Evolutionary conservation across 192 early-diverging fungal genomes (phyloP).

Genomic region (Coemansia sp.): DNA sequence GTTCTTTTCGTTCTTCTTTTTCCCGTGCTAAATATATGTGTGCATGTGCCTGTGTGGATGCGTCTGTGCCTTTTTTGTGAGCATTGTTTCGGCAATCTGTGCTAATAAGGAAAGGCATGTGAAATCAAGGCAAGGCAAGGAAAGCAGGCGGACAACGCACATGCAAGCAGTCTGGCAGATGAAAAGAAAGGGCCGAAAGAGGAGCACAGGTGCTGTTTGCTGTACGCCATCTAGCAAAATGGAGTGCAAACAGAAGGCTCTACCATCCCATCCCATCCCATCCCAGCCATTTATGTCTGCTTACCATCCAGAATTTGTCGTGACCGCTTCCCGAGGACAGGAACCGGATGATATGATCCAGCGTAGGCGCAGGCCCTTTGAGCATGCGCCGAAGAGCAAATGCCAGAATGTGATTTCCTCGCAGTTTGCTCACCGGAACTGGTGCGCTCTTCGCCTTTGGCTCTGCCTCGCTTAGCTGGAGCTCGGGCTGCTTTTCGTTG

Average conservation of each 20-base stretch:
- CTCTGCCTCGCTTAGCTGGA: not conserved
- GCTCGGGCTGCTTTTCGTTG: constrained; percentile 2
- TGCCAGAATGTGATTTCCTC: constrained; percentile 40
- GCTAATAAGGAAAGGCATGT: not conserved
- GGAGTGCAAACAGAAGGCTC: not conserved
- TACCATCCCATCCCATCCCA: not conserved
- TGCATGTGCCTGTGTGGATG: not conserved
- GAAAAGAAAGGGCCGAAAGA: not conserved
- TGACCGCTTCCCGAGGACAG: constrained; percentile 60
- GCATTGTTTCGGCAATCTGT: not conserved
- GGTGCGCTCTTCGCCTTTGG: not conserved
- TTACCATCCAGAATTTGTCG: constrained; percentile 71
- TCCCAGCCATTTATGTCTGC: not conserved
- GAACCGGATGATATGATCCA: constrained; percentile 64
- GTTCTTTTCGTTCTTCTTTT: no score
- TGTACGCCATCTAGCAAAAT: no score
- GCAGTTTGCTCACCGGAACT: constrained; percentile 18
- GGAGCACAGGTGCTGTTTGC: not conserved
- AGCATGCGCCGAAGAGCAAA: constrained; percentile 47
- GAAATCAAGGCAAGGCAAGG: constrained; percentile 1
- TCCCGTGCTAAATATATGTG: not conserved
- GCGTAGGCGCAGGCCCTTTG: constrained; percentile 60
- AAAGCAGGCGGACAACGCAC: not conserved
- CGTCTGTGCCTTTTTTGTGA: no score
- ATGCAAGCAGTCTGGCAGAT: constrained; percentile 4